Conservation (phyloP, 139 green algal genomes). For the Eudorina sp. region DNA sequence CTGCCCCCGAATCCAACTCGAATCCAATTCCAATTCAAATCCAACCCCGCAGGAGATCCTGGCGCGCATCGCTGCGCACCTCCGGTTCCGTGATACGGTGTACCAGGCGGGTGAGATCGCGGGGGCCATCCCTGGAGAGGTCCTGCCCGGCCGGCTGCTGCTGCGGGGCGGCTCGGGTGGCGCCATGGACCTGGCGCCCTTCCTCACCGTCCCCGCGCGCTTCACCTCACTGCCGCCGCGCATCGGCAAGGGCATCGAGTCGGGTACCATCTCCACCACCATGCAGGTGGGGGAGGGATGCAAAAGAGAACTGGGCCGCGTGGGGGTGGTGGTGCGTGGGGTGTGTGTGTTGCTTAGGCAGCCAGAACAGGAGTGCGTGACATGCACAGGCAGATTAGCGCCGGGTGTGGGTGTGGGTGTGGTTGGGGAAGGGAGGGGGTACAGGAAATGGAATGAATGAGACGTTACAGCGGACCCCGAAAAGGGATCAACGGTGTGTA, state of each 20-base stretch:
- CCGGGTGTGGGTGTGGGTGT: too few species aligned
- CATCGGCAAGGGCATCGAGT: conserved; percentile 13
- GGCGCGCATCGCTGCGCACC: conserved; percentile 74
- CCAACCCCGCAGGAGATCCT: conserved; percentile 60
- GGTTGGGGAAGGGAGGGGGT: too few species aligned
- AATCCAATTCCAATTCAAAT: background rate
- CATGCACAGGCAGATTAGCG: too few species aligned
- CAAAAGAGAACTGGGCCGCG: too few species aligned
- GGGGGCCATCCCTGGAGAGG: conserved; percentile 24
- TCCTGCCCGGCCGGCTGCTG: conserved; percentile 22
- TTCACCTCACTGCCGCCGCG: conserved; percentile 32
- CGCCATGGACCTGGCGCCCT: conserved; percentile 38
- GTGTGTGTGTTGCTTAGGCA: background rate
- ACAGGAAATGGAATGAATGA: too few species aligned
- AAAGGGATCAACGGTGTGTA: too few species aligned
- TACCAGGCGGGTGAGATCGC: conserved; percentile 52
- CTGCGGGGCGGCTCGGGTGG: conserved; percentile 30
- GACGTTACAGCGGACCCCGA: too few species aligned
- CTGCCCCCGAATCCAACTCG: background rate
- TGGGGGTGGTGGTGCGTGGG: background rate
- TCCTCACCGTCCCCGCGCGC: conserved; percentile 25
- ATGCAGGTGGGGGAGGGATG: conserved; percentile 6
- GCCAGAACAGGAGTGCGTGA: too few species aligned
- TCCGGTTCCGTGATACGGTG: conserved; percentile 66
- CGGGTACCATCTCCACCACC: conserved; percentile 35